phyloP scores from a whole-genome alignment of 2,329 filamentous ascomycete species.

The Westerdykella ornata region DNA sequence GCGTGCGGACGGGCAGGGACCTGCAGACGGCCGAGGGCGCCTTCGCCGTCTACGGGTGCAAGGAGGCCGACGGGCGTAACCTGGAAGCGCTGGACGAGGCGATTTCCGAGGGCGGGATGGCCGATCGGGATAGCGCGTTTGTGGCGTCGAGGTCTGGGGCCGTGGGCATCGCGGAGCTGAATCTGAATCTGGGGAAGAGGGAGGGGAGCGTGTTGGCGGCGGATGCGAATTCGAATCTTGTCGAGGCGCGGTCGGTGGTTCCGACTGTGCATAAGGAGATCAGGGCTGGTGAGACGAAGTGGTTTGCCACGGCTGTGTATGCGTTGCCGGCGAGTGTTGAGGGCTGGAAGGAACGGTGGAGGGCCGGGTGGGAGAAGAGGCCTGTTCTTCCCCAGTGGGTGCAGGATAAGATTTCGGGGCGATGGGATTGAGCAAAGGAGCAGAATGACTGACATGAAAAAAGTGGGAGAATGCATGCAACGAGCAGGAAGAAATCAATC shows the following conservation, averaged over 20 bases:
- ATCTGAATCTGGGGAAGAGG: conserved; percentile 35
- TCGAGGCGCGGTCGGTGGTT: conserved; percentile 65
- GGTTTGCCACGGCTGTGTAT: conserved; percentile 67
- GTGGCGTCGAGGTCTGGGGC: conserved; percentile 46
- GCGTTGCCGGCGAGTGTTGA: conserved; percentile 56
- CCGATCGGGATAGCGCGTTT: conserved; percentile 32
- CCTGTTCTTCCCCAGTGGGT: conserved; percentile 58
- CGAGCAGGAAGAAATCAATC: background rate
- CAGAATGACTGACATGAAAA: no score
- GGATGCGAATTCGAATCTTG: conserved; percentile 71
- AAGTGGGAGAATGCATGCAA: background rate
- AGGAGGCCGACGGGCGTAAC: conserved; percentile 53
- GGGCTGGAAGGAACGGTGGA: conserved; percentile 41
- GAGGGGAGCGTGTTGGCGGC: conserved; percentile 63
- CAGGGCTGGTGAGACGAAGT: conserved; percentile 50
- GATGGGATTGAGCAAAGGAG: conserved; percentile 13
- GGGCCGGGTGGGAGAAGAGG: conserved; percentile 50
- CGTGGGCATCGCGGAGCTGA: conserved; percentile 46
- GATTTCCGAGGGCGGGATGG: conserved; percentile 37
- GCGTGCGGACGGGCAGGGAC: conserved; percentile 52
- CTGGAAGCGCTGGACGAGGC: conserved; percentile 39
- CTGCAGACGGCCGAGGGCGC: conserved; percentile 68
- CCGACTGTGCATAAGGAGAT: conserved; percentile 62
- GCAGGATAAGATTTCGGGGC: conserved; percentile 43
- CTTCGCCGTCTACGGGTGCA: conserved; percentile 61